Conservation (phyloP, 2,329 filamentous ascomycete genomes). For the Stagonosporopsis vannaccii region DNA sequence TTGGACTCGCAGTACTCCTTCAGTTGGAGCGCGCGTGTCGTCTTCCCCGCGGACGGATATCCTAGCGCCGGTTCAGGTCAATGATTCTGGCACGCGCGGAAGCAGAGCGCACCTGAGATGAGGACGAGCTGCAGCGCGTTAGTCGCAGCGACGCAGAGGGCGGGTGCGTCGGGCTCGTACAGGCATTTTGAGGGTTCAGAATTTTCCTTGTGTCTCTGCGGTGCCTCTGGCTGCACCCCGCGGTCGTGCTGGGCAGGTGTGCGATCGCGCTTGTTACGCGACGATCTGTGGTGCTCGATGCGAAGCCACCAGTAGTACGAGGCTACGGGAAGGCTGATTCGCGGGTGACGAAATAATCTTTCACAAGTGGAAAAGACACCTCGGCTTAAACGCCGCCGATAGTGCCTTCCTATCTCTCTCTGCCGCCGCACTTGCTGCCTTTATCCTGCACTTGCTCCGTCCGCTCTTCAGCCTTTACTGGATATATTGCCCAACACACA, state of each 20-base stretch:
- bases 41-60: slow-evolving; percentile 70
- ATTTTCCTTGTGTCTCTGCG: background rate
- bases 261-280: slow-evolving; percentile 2
- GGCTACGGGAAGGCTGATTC: slow-evolving; percentile 19
- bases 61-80: slow-evolving; percentile 67
- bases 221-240: background rate
- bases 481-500: slow-evolving; percentile 7
- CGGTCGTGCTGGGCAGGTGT: background rate
- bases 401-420: slow-evolving; percentile 9
- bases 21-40: slow-evolving; percentile 68
- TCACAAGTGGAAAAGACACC: slow-evolving; percentile 26
- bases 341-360: slow-evolving; percentile 27
- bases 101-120: slow-evolving; percentile 53
- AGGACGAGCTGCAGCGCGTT: slow-evolving; percentile 61
- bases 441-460: slow-evolving; percentile 6
- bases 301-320: slow-evolving; percentile 14
- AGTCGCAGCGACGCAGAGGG: slow-evolving; percentile 21
- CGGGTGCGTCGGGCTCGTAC: slow-evolving; percentile 29
- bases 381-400: slow-evolving; percentile 24
- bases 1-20: slow-evolving; percentile 68
- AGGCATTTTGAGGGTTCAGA: slow-evolving; percentile 29
- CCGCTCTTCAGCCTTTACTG: slow-evolving; percentile 16
- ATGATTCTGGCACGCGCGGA: slow-evolving; percentile 2
- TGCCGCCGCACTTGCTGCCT: slow-evolving; percentile 6
- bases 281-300: slow-evolving; percentile 17